Percentiles rank a stretch among this genome's conserved stretches.
phyloP scores from a whole-genome alignment of 345 rosid genomes.

The Pistacia atlantica region DNA sequence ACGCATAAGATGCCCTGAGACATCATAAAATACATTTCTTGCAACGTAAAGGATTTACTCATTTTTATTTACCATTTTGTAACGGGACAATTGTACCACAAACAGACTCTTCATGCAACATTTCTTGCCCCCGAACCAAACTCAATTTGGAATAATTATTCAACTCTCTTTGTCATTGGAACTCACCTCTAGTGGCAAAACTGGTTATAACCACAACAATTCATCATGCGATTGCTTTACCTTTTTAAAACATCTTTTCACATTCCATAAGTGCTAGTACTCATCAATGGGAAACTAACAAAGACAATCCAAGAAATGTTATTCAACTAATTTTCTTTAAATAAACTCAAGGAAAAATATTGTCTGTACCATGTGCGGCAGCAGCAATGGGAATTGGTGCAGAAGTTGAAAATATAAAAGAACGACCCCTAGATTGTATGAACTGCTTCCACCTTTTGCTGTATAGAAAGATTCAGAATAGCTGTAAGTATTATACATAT shows the following conservation, averaged over 20 bases:
- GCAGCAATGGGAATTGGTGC: conserved; percentile 80
- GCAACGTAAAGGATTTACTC: neutral
- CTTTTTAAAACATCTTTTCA: neutral
- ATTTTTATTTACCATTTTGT: neutral
- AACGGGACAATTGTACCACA: neutral
- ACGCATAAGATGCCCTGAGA: neutral
- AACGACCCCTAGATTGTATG: conserved; percentile 85
- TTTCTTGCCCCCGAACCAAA: neutral
- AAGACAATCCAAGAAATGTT: neutral
- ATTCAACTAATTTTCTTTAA: neutral
- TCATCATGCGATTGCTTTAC: neutral
- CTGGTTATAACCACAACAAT: neutral
- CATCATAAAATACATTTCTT: neutral
- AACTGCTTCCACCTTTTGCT: conserved; percentile 92
- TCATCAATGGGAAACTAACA: neutral
- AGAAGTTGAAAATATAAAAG: conserved; percentile 91
- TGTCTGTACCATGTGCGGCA: conserved; percentile 70
- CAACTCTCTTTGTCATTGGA: neutral
- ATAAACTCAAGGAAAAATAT: conserved; percentile 2
- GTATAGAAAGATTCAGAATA: conserved; percentile 27
- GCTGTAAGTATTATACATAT: neutral
- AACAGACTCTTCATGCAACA: neutral
- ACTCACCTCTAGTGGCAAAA: neutral
- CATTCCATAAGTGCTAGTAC: neutral
- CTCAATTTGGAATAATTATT: neutral